Evolutionary conservation across 345 rosid genomes (phyloP), one percentile per base, ranked within the genome.

Genomic region (Boechera stricta): DNA sequence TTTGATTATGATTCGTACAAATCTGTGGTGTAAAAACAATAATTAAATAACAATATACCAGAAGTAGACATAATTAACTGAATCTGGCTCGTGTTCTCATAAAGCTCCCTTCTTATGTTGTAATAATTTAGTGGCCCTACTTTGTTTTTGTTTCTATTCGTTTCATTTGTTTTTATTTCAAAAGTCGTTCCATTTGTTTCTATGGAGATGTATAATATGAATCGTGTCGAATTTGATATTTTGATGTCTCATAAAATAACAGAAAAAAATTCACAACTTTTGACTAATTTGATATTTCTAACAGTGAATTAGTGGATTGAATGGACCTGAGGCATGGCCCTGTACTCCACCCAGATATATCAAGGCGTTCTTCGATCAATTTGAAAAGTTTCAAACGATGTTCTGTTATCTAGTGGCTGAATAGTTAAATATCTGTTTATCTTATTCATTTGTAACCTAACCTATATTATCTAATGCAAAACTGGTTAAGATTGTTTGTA

Each of bases 41-140:
- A 28, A 45, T 33, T 35, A 28, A 64, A 71, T 13, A 57, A 71
- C 10, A 18, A 53, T 60, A 73, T 33, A 16, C 74, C 78, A 51
- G 16, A 60, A 52, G 28, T 52, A 57, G 73, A 72, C 52, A 67
- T 35, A 36, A 73, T 79, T 79, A 79, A 73, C 74, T 79, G 82
- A 73, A 78, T 73, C 82, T 73, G 78, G 72, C 70, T 78, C 74
- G 78, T 73, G 65, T 78, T 78, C 57, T 78, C 81, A 44, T 67
- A 73, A 73, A 78, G 60, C 56, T 73, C 44, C 16, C 54, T 10
- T 53, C 55, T 35, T 58, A 66, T 72, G 77, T 53, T 73, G 70
- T 79, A 72, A 79, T 79, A 73, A 73, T 79, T 79, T 35, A 73
- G 49, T 71, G 74, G 9, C 26, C 77, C 69, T n/a, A 36, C 54